Evolutionary conservation across 192 early-diverging fungal genomes (phyloP), one percentile per base, ranked within the genome.

Genomic region (Rhizophagus clarus): DNA sequence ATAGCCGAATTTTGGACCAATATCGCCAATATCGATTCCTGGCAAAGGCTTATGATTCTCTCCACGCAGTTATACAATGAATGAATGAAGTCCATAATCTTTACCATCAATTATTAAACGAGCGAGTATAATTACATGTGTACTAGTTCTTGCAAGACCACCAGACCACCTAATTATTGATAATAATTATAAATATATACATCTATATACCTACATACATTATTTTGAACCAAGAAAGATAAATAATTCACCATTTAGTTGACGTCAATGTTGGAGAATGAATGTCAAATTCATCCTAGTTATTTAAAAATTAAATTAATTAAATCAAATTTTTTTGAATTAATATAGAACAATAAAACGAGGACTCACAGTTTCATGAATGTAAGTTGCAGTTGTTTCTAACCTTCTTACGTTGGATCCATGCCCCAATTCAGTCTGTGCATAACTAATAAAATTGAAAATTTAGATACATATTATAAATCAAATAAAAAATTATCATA

Each of bases 311-410:
- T 26, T 14, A 20, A 40, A 37, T 32, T 15, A 17, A 15, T 26
- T 34, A 15, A 68, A 8, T 4, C n/a, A 68, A 68, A n/a, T n/a
- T 68, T 12, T 29, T 32, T 31, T 7, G 5, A 29, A 15, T 11
- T 15, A 67, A 67, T 67, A 6, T 40, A 31, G 12, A 28, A 15
- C 9, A 28, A 3, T 17, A 69, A 34, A 34, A 69, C n/a, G 42
- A 45, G 42, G 2, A 1, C 67, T 37, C 8, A 69, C 67, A 0
- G 93, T 88, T 40, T 84, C 83, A 31, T 88, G 89, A 79, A 94
- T 93, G 73, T 89, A 92, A 3, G 95, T 97, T 0, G 95, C 95
- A 5, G 93, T 97, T 22, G 95, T 97, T 79, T 97, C 95, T 8
- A 97, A 86, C 28, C 92, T 94, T 1, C 91, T 88, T 28, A 96